Evolutionary conservation across 2,329 filamentous ascomycete genomes (phyloP).

Genomic region (Cercospora janseana): DNA sequence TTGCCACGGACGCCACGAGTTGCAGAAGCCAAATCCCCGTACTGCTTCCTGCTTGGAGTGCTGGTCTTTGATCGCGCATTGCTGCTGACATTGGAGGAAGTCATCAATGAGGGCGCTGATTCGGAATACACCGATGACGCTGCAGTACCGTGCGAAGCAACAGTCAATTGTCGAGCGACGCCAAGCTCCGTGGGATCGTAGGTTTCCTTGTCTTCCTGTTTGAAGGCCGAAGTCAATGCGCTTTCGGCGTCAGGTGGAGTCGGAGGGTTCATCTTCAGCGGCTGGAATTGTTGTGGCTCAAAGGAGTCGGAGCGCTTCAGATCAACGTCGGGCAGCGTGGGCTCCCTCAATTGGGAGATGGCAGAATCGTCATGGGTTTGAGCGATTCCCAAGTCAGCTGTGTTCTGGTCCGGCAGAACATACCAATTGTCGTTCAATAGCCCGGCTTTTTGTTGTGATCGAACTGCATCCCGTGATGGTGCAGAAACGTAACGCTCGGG

Average conservation of each 20-base stretch:
- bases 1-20: constrained; percentile 39
- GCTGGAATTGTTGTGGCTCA: constrained; percentile 28
- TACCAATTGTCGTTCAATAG: constrained; percentile 51
- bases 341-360: constrained; percentile 12
- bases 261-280: constrained; percentile 51
- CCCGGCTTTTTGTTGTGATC: constrained; percentile 36
- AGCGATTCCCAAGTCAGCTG: constrained; percentile 29
- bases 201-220: constrained; percentile 17
- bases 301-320: constrained; percentile 30
- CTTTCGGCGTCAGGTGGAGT: constrained; percentile 37
- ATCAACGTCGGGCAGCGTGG: constrained; percentile 23
- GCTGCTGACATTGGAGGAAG: constrained; percentile 10
- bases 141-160: constrained; percentile 29
- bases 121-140: constrained; percentile 39
- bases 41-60: constrained; percentile 46
- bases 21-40: constrained; percentile 49
- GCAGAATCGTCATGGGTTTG: constrained; percentile 15
- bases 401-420: constrained; percentile 36
- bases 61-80: constrained; percentile 16
- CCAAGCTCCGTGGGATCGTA: constrained; percentile 22
- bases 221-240: constrained; percentile 12
- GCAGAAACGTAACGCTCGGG: constrained; percentile 22
- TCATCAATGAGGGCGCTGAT: constrained; percentile 31
- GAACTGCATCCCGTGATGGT: constrained; percentile 22
- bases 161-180: constrained; percentile 37